Evolutionary conservation across 352 stramenopile genomes (phyloP), one percentile per base, ranked within the genome.

Genomic region (Phytopythium mirpurense): DNA sequence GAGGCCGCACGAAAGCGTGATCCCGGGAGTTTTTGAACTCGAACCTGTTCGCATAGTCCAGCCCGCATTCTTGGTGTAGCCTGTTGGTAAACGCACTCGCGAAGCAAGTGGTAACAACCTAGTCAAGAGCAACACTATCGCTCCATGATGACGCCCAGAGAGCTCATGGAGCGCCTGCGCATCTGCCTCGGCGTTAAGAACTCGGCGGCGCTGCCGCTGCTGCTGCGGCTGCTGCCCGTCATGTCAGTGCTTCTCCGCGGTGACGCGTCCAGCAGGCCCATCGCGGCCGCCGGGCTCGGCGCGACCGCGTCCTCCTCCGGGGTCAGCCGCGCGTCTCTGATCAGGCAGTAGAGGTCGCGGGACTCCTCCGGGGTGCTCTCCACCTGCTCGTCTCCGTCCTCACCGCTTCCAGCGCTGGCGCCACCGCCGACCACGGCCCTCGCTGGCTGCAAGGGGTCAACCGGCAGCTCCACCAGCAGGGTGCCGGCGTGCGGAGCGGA

Each of bases 301-400:
- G 27, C 19, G n/a, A 53, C n/a, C 10, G 21, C 32, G 11, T 53
- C 32, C 19, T 53, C 48, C 14, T 42, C 35, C 9, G 48, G 48
- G 2, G 14, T 5, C 15, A 54, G 48, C 26, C 60, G 51, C 7
- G 60, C 64, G 43, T 72, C 56, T 48, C 46, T 52, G 51, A 72
- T 72, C 24, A 72, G 24, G 31, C 58, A 56, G 51, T 69, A 57
- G 24, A 72, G 59, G 48, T 72, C 60, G 23, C 21, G 49, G 2
- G 24, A 27, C 24, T 56, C 49, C 26, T 45, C 49, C 14, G 18
- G 16, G 10, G 11, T 11, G 21, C 4, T 24, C 26, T 27, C 26
- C 7, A 27, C 23, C 8, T 53, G 59, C 54, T 35, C 59, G 45
- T 21, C 51, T 35, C 11, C 12, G n/a, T 8, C 48, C 4, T 54